Evolutionary conservation across 1,139 yeast species (phyloP), one percentile per base, ranked within the genome.

Genomic region (Yamadazyma aaseri): DNA sequence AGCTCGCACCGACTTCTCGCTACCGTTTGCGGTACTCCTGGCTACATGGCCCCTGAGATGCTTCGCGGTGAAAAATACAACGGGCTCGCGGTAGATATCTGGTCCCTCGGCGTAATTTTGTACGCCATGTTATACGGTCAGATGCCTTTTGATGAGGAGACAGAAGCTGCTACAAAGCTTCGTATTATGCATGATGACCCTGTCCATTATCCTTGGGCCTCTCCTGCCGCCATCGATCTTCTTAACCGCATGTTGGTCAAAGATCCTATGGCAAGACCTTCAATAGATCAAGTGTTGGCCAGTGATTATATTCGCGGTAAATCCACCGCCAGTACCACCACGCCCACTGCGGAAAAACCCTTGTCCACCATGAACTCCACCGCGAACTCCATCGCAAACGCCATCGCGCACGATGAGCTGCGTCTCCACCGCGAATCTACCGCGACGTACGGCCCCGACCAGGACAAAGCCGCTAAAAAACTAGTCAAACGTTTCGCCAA

Each of bases 31-130:
- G 98, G 98, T 2, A 92, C 98, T 0, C 79, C 90, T 0, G 95
- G 89, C 5, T 92, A 92, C 54, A 89, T 90, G 96, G 97, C 98
- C 0, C 98, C 98, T 0, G 98, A 92, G 53, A 65, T 92, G 48
- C 65, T 89, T 24, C 65, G 71, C 36, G 74, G 77, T 42, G 73
- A 75, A 37, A 80, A 78, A 36, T 92, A 92, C 53, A 79, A 81
- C 26, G 98, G 97, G 1, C 81, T 84, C 49, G 77, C 83, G 39
- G 73, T 82, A 5, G 98, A 92, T 56, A 78, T 86, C 3, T 92
- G 98, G 98, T 81, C 97, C 0, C 62, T 92, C 40, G 98, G 98
- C 0, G 78, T 92, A 6, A 89, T 92, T n/a, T 60, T 92, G n/a
- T 92, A 82, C 56, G 87, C 97, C 0, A 71, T 92, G 74, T 54